These are phyloP conservation scores for Paecilomyces formosus DNA, from an alignment of 2,329 filamentous ascomycete genomes.

Conservation along the genomic window DNA sequence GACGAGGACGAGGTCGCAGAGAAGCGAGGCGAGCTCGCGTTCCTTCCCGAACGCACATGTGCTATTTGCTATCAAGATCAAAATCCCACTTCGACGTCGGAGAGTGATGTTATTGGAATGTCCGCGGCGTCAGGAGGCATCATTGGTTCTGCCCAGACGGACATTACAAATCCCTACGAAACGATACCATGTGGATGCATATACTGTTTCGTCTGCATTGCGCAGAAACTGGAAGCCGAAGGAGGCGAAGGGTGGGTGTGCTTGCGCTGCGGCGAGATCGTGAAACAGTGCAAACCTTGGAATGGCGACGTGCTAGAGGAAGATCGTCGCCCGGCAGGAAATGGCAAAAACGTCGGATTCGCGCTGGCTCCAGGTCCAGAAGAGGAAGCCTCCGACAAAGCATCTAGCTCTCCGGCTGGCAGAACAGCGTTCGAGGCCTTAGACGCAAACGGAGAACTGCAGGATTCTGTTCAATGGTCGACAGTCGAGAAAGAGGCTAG, in stretches of 20 bases:
- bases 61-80: constrained; percentile 96
- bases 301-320: constrained; percentile 69
- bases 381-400: constrained; percentile 8
- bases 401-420: neutral
- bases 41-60: constrained; percentile 87
- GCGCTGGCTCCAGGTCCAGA: constrained; percentile 21
- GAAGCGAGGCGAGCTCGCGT: constrained; percentile 65
- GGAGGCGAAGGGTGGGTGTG: constrained; percentile 94
- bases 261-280: constrained; percentile 73
- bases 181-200: constrained; percentile 81
- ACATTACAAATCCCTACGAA: constrained; percentile 95
- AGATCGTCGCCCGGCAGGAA: constrained; percentile 22
- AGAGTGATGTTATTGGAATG: constrained; percentile 68
- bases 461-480: constrained; percentile 32
- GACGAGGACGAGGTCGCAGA: constrained; percentile 44
- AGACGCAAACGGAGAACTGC: constrained; percentile 24
- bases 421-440: constrained; percentile 18
- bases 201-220: constrained; percentile 95
- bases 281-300: constrained; percentile 87
- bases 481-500: constrained; percentile 22
- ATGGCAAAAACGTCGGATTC: constrained; percentile 36
- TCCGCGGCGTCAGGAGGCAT: constrained; percentile 64
- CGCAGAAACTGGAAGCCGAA: constrained; percentile 79
- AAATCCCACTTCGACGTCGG: constrained; percentile 62
- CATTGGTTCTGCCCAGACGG: constrained; percentile 79